Evolutionary conservation across 352 stramenopile species (phyloP).

Genomic region (Pythium coloratum): DNA sequence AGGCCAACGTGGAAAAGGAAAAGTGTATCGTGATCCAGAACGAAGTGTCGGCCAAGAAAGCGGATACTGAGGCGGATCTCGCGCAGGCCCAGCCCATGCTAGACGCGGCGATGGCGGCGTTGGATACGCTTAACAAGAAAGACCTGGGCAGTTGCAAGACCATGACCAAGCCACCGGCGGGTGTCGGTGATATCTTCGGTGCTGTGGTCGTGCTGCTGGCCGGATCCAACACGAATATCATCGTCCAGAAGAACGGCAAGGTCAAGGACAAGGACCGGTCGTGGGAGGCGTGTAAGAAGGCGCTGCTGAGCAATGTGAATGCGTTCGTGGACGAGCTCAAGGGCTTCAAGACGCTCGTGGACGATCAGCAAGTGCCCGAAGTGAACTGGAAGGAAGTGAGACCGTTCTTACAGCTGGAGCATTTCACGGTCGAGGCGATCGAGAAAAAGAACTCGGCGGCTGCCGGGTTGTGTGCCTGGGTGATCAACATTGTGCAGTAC

Average conservation of each 20-base stretch:
- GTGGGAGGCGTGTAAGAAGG: slow-evolving; percentile 94
- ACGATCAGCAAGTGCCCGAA: slow-evolving; percentile 66
- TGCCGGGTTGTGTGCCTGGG: slow-evolving; percentile 75
- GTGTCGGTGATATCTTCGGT: slow-evolving; percentile 87
- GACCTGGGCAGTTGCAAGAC: slow-evolving; percentile 91
- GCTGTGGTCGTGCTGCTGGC: slow-evolving; percentile 79
- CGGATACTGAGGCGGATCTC: slow-evolving; percentile 75
- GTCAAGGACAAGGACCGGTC: slow-evolving; percentile 93
- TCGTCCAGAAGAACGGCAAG: slow-evolving; percentile 92
- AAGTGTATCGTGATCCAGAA: slow-evolving; percentile 91
- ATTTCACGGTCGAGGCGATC: slow-evolving; percentile 82
- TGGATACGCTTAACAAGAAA: slow-evolving; percentile 91
- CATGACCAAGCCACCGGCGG: slow-evolving; percentile 88
- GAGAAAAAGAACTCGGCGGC: slow-evolving; percentile 85
- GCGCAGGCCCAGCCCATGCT: slow-evolving; percentile 79
- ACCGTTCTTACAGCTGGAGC: slow-evolving; percentile 71
- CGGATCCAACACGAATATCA: slow-evolving; percentile 64
- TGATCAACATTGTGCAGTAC: slow-evolving; percentile 93
- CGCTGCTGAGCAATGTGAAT: slow-evolving; percentile 91
- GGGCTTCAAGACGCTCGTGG: slow-evolving; percentile 66
- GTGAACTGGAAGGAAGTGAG: slow-evolving; percentile 84
- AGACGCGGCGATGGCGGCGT: slow-evolving; percentile 83
- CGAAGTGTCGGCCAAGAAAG: slow-evolving; percentile 91
- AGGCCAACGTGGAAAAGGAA: slow-evolving; percentile 89
- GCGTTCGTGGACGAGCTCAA: slow-evolving; percentile 93